phyloP scores from a whole-genome alignment of 2,329 filamentous ascomycete genomes.

The Davidsoniella virescens region DNA sequence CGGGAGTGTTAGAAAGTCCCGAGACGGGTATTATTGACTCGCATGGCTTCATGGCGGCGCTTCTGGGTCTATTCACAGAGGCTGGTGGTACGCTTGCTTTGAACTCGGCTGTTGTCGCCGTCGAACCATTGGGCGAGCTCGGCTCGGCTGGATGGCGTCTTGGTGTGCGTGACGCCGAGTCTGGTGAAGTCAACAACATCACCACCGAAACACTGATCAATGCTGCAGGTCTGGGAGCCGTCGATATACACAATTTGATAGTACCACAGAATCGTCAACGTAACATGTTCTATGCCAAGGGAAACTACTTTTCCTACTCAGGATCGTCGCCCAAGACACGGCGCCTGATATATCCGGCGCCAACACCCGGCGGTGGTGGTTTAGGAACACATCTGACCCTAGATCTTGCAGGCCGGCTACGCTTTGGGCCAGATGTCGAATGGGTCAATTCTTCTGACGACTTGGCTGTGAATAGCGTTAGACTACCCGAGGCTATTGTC shows the following conservation, averaged over 20 bases:
- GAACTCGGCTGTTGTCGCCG: constrained; percentile 43
- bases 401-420: constrained; percentile 67
- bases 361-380: constrained; percentile 64
- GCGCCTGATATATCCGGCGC: constrained; percentile 77
- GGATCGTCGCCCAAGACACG: constrained; percentile 44
- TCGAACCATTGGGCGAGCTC: constrained; percentile 30
- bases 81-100: constrained; percentile 59
- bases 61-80: constrained; percentile 64
- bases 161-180: constrained; percentile 28
- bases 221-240: constrained; percentile 66
- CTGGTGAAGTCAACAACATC: constrained; percentile 38
- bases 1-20: constrained; percentile 66
- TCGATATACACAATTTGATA: constrained; percentile 67
- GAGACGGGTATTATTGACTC: constrained; percentile 84
- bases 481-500: constrained; percentile 49
- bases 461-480: constrained; percentile 46
- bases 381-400: constrained; percentile 88
- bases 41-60: constrained; percentile 66
- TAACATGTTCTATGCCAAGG: constrained; percentile 72
- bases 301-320: constrained; percentile 81
- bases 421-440: constrained; percentile 90
- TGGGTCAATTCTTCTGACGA: constrained; percentile 64
- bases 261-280: constrained; percentile 39
- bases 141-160: constrained; percentile 56
- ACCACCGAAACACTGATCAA: constrained; percentile 69